Percentiles rank a stretch among this genome's conserved stretches.
phyloP scores from a whole-genome alignment of 2,329 filamentous ascomycete genomes.

The Leptographium flavum region DNA sequence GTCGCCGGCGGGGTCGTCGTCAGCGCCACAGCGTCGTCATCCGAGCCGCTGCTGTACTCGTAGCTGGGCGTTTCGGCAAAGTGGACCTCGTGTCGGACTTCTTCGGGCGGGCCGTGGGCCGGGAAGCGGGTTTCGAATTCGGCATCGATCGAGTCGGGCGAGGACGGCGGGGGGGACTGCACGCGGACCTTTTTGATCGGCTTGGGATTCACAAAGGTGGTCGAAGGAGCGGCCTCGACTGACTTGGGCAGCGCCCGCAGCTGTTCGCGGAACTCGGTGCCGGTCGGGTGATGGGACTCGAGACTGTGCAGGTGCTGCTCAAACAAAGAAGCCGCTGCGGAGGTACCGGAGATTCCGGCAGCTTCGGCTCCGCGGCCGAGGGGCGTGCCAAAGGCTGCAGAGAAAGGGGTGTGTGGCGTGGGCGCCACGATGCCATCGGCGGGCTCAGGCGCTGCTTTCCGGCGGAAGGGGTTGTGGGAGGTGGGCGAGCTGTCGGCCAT shows the following conservation, averaged over 20 bases:
- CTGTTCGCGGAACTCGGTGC: conserved; percentile 17
- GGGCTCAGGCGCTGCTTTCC: conserved; percentile 18
- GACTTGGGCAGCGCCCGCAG: conserved; percentile 18
- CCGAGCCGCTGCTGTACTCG: conserved; percentile 16
- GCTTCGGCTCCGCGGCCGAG: neutral
- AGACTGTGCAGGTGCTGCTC: neutral
- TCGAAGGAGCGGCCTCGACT: conserved; percentile 18
- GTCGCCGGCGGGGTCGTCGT: conserved; percentile 1
- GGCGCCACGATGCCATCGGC: conserved; percentile 5
- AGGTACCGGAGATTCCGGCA: conserved; percentile 4
- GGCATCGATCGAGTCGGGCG: conserved; percentile 33
- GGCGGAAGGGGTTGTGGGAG: conserved; percentile 40
- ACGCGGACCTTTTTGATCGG: conserved; percentile 54
- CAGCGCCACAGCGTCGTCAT: conserved; percentile 13
- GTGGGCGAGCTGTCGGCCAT: conserved; percentile 23
- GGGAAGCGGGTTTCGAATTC: conserved; percentile 17
- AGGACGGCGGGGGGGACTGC: conserved; percentile 48
- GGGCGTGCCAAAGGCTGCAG: neutral
- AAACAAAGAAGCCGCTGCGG: conserved; percentile 2
- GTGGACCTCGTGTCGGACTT: neutral
- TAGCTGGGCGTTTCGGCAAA: conserved; percentile 4
- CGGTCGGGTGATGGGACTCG: conserved; percentile 14
- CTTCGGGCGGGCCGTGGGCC: conserved; percentile 12
- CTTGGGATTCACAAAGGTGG: conserved; percentile 30
- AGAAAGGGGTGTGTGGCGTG: conserved; percentile 13